Percentiles rank a stretch among this genome's conserved stretches.
Evolutionary conservation across 106 monocot genomes (phyloP).

Genomic region (Narthecium ossifragum): DNA sequence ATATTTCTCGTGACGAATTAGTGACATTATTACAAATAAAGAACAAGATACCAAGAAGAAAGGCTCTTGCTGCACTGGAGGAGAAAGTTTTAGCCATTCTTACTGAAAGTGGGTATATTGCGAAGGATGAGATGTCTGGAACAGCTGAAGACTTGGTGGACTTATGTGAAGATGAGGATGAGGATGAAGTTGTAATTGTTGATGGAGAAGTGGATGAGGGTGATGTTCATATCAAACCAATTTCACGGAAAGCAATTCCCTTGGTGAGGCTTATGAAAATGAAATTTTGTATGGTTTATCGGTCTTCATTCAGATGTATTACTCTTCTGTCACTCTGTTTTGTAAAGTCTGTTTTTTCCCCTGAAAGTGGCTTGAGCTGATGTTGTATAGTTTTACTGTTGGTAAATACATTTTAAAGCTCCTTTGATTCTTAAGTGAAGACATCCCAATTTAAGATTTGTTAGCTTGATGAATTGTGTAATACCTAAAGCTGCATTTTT

Average conservation of each 20-base stretch:
- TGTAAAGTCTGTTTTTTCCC: too few species aligned
- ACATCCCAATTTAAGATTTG: too few species aligned
- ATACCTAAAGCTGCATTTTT: too few species aligned
- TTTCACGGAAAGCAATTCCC: conserved; percentile 46
- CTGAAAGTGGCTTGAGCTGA: too few species aligned
- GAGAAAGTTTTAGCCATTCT: conserved; percentile 80
- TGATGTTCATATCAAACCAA: conserved; percentile 93
- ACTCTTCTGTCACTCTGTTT: too few species aligned
- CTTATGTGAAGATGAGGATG: conserved; percentile 65
- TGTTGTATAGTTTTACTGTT: too few species aligned
- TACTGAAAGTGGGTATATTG: conserved; percentile 81
- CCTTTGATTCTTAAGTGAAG: too few species aligned
- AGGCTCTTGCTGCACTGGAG: conserved; percentile 75
- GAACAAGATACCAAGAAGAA: conserved; percentile 85
- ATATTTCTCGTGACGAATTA: conserved; percentile 82
- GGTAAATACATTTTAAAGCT: too few species aligned
- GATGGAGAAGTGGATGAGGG: conserved; percentile 99
- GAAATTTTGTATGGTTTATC: too few species aligned
- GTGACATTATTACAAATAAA: conserved; percentile 85
- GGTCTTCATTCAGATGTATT: too few species aligned
- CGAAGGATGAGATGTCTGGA: conserved; percentile 39
- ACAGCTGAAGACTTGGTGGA: conserved; percentile 36
- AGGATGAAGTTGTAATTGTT: conserved; percentile 65
- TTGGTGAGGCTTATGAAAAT: conserved; percentile 43
- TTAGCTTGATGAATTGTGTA: too few species aligned